phyloP scores from a whole-genome alignment of 2,329 filamentous ascomycete species.

The Hypoxylon sp. region DNA sequence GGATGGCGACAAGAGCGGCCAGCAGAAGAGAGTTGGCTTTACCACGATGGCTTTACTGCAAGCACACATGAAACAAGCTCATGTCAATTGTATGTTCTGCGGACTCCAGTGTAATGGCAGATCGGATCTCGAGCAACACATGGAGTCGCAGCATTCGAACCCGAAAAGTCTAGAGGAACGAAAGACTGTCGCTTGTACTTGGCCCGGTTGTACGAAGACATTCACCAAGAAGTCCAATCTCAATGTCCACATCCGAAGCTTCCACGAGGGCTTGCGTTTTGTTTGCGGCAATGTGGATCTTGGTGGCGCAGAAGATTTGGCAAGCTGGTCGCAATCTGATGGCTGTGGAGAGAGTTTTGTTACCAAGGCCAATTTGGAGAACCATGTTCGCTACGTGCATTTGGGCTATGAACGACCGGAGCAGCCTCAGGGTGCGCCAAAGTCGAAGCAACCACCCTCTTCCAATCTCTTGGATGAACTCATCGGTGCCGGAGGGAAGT shows the following conservation, averaged over 20 bases:
- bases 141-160: constrained; percentile 83
- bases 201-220: constrained; percentile 77
- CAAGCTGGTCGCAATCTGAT: constrained; percentile 74
- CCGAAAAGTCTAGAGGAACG: constrained; percentile 70
- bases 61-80: constrained; percentile 79
- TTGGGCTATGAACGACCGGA: constrained; percentile 70
- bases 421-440: constrained; percentile 42
- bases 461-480: constrained; percentile 61
- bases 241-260: constrained; percentile 81
- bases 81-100: constrained; percentile 84
- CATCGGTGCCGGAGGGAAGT: constrained; percentile 59
- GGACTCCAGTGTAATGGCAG: constrained; percentile 76
- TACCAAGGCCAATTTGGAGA: constrained; percentile 83
- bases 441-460: constrained; percentile 40
- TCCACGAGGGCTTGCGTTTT: constrained; percentile 83
- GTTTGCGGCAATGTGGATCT: constrained; percentile 82
- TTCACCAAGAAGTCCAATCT: constrained; percentile 91
- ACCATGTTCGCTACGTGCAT: constrained; percentile 88
- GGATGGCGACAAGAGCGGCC: constrained; percentile 57
- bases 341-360: constrained; percentile 84
- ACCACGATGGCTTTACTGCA: constrained; percentile 79
- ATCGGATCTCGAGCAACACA: constrained; percentile 79
- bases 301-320: constrained; percentile 68
- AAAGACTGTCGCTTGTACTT: constrained; percentile 76
- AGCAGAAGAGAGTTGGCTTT: constrained; percentile 70